Evolutionary conservation across 306 rosid species (phyloP), one percentile per base, ranked within the genome.

Genomic region (Trifolium repens): DNA sequence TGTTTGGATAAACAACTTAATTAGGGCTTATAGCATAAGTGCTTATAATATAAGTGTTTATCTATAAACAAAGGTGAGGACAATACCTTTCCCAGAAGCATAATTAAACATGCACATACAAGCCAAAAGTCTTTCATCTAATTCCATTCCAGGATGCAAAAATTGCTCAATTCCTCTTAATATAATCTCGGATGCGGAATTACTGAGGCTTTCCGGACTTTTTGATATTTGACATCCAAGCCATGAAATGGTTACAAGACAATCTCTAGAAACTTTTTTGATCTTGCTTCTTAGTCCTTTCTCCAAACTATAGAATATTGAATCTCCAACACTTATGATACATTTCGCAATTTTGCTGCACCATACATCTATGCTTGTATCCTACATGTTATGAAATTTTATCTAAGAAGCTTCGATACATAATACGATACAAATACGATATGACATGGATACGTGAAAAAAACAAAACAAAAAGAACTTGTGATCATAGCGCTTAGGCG

Each of bases 51-150:
- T 47, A 14, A 14, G 17, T 47, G 53, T 47, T 47, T 47, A 8
- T 15, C 19, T 49, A 15, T 59, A 34, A 34, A 43, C 39, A 35
- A 46, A 4, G 72, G 54, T 72, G 72, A 43, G 24, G 35, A 62
- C 19, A 71, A 78, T 85, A 91, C 96, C 96, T 87, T 84, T 91
- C 4, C 96, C 96, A 40, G 96, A 83, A 46, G 96, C 87, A 79
- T 89, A 87, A 78, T 87, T 87, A 71, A 77, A 91, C 81, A 89
- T 83, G 83, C 94, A 89, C 42, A 89, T 84, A 71, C 96, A 91
- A 55, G 94, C 92, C 61, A 91, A 79, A 84, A 91, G 92, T 62
- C 94, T 81, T 71, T 89, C 92, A 71, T 91, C 96, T 70, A 89
- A 85, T 75, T 87, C 96, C 68, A 81, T 59, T 71, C 96, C 96